Conservation (phyloP, 2,329 filamentous ascomycete species). For the Scytalidium sp. region DNA sequence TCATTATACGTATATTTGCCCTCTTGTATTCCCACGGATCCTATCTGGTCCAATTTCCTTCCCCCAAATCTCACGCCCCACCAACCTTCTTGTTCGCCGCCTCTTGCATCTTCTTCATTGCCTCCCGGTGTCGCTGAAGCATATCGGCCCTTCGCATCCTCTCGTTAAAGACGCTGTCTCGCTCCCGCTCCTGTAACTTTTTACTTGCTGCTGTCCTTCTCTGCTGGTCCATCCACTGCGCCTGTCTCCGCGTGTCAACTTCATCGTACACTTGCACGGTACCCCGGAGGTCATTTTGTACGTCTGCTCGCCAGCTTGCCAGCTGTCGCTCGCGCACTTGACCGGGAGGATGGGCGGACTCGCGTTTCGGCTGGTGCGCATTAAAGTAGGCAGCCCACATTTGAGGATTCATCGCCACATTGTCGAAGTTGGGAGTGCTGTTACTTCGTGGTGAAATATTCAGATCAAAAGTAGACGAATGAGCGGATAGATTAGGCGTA, state of each 20-base stretch:
- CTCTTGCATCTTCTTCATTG: conserved; percentile 73
- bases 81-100: conserved; percentile 16
- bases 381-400: conserved; percentile 36
- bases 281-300: conserved; percentile 59
- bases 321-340: conserved; percentile 54
- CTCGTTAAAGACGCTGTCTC: conserved; percentile 65
- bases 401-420: background rate
- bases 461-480: background rate
- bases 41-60: background rate
- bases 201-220: conserved; percentile 54
- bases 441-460: background rate
- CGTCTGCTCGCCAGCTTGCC: conserved; percentile 63
- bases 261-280: conserved; percentile 21
- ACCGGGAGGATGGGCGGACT: conserved; percentile 38
- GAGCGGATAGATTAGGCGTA: background rate
- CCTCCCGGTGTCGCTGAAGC: conserved; percentile 73
- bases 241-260: conserved; percentile 52
- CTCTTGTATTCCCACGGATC: background rate
- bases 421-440: background rate
- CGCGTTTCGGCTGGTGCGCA: conserved; percentile 53
- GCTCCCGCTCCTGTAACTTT: conserved; percentile 51
- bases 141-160: conserved; percentile 75
- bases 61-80: too few species aligned
- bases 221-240: conserved; percentile 59
- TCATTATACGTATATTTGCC: too few species aligned